Evolutionary conservation across 2,329 filamentous ascomycete species (phyloP).

Genomic region (Colletotrichum simmondsii): DNA sequence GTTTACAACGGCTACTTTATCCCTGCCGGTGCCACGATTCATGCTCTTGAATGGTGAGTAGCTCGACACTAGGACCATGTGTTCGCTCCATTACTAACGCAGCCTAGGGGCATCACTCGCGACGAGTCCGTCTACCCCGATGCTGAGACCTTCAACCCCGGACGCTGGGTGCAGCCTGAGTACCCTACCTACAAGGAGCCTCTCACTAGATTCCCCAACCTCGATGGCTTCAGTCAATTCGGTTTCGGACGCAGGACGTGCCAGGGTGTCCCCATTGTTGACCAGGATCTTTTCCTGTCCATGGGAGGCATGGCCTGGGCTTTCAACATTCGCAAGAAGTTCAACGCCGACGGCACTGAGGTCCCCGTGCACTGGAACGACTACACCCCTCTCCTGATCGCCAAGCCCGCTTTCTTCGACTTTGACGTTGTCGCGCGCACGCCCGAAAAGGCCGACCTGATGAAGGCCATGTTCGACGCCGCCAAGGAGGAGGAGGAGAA

Average conservation of each 20-base stretch:
- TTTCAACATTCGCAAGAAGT: constrained; percentile 46
- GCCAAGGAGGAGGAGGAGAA: constrained; percentile 45
- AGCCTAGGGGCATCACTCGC: constrained; percentile 54
- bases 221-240: constrained; percentile 57
- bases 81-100: constrained; percentile 33
- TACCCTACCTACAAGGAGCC: constrained; percentile 55
- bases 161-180: constrained; percentile 48
- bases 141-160: constrained; percentile 51
- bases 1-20: constrained; percentile 64
- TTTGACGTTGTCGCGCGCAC: constrained; percentile 48
- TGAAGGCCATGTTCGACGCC: constrained; percentile 49
- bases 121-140: constrained; percentile 52
- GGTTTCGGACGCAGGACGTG: constrained; percentile 65
- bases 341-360: constrained; percentile 38
- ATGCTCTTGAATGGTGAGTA: constrained; percentile 47
- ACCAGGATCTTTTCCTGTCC: constrained; percentile 53
- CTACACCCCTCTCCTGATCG: constrained; percentile 55
- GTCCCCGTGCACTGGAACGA: constrained; percentile 56
- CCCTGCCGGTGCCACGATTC: constrained; percentile 60
- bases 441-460: constrained; percentile 36
- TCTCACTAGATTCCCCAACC: constrained; percentile 50
- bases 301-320: constrained; percentile 53
- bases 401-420: constrained; percentile 52
- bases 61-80: neutral
- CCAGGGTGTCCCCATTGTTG: constrained; percentile 53